Evolutionary conservation across 306 rosid species (phyloP).

Genomic region (Lupinus albus): DNA sequence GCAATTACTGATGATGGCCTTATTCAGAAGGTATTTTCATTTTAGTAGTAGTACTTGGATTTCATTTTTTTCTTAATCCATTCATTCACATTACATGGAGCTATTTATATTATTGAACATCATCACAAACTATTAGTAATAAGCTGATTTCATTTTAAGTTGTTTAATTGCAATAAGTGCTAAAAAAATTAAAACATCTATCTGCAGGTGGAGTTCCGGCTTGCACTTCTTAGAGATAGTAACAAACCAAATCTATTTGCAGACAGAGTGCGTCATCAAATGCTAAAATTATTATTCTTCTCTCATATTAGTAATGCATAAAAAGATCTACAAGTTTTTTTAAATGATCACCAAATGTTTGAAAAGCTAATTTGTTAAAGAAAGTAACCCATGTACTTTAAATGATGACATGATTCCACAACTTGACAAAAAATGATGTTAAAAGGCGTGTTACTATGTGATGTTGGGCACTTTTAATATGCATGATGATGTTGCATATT

Average conservation of each 20-base stretch:
- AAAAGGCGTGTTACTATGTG: neutral
- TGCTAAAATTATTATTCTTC: neutral
- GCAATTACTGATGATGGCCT: slow-evolving; percentile 59
- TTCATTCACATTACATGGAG: neutral
- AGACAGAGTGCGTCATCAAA: slow-evolving; percentile 55
- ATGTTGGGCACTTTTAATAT: neutral
- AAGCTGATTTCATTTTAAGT: neutral
- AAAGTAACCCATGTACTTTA: neutral
- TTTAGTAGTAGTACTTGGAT: neutral
- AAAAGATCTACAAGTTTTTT: neutral
- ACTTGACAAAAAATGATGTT: neutral
- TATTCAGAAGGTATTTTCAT: slow-evolving; percentile 68
- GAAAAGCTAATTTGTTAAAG: neutral
- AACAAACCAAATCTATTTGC: slow-evolving; percentile 60
- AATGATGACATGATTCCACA: neutral
- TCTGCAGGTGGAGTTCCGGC: slow-evolving; percentile 71
- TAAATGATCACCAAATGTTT: too few species aligned
- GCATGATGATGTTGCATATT: slow-evolving; percentile 4
- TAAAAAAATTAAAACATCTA: slow-evolving; percentile 17
- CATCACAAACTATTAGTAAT: slow-evolving; percentile 1
- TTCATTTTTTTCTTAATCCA: neutral
- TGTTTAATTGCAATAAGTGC: neutral
- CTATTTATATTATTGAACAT: neutral
- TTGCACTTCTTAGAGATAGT: slow-evolving; percentile 61
- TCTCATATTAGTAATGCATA: neutral